Evolutionary conservation across 805 yeast genomes (phyloP).

Genomic region (Candida tammaniensis): DNA sequence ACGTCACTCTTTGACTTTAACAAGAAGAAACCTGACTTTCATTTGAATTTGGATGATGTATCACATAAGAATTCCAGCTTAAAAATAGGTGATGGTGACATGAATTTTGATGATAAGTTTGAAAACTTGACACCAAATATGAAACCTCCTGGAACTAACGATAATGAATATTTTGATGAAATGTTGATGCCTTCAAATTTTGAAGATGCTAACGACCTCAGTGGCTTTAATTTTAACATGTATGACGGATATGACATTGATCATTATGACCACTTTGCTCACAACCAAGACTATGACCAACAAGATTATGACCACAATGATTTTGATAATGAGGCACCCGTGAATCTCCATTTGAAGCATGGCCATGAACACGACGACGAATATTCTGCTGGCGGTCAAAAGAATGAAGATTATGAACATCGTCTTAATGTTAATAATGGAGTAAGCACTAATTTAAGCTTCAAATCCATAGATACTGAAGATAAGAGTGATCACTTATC

Average conservation of each 20-base stretch:
- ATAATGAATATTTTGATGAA: slow-evolving; percentile 14
- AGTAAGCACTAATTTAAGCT: slow-evolving; percentile 2
- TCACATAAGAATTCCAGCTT: slow-evolving; percentile 3
- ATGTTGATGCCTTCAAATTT: slow-evolving; percentile 10
- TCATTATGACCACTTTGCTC: not conserved
- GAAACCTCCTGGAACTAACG: slow-evolving; percentile 27
- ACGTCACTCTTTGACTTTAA: slow-evolving; percentile 8
- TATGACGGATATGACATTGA: slow-evolving; percentile 6
- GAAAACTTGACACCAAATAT: slow-evolving; percentile 28
- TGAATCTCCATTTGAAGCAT: too few species aligned
- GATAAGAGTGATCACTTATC: slow-evolving; percentile 1
- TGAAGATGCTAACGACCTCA: slow-evolving; percentile 14
- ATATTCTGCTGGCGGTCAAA: not conserved
- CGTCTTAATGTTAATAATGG: too few species aligned
- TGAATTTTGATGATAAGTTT: slow-evolving; percentile 9
- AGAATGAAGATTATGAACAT: not conserved
- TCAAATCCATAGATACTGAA: slow-evolving; percentile 2
- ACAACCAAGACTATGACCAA: too few species aligned
- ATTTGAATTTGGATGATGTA: slow-evolving; percentile 11
- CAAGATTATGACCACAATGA: too few species aligned
- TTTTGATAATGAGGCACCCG: slow-evolving; percentile 3
- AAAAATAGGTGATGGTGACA: slow-evolving; percentile 11
- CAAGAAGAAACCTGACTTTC: slow-evolving; percentile 13
- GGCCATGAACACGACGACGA: too few species aligned
- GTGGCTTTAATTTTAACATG: slow-evolving; percentile 20